Evolutionary conservation across 2,329 filamentous ascomycete species (phyloP), one percentile per base, ranked within the genome.

Genomic region (Monilinia polystroma): DNA sequence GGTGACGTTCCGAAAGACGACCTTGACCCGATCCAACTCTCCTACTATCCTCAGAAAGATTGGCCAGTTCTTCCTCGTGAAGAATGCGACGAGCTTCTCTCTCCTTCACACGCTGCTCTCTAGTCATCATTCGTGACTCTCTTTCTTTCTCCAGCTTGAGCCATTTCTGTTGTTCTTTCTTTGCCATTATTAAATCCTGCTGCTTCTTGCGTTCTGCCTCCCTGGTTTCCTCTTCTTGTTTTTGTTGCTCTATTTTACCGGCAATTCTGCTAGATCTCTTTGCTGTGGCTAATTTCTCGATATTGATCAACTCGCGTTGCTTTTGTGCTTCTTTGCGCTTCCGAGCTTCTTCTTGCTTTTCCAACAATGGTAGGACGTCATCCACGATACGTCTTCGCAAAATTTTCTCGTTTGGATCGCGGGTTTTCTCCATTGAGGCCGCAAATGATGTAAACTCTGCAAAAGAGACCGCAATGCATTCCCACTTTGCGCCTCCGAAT

Each of bases 191-290:
- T 68, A 92, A 82, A 64, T 94, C 91, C 8, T 80, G 80, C 62
- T 84, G 83, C 68, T 83, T 83, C 79, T 85, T 90, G 65, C 84
- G 85, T 72, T 91, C 87, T 56, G 89, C 90, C 74, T 93, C 90
- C 12, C 83, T 86, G 23, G 83, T 84, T 72, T 90, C 85, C 68
- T 92, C 88, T 57, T 94, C 88, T 68, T 90, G 83, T 72, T 87
- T 89, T 74, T 93, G 90, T 70, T 87, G 89, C 75, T 97, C 93
- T 45, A 87, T 81, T 75, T 92, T 96, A 70, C 85, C 85, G 23
- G 94, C 93, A 71, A 99, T 87, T 70, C 95, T 87, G 74, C 92
- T 96, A 0, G 95, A 99, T 70, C 95, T 84, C 80, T 99, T 99
- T 4, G 95, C 94, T 66, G 90, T 91, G n/a, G 92, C 92, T 79